phyloP scores from a whole-genome alignment of 805 yeast genomes.

The Nakazawaea sp. region DNA sequence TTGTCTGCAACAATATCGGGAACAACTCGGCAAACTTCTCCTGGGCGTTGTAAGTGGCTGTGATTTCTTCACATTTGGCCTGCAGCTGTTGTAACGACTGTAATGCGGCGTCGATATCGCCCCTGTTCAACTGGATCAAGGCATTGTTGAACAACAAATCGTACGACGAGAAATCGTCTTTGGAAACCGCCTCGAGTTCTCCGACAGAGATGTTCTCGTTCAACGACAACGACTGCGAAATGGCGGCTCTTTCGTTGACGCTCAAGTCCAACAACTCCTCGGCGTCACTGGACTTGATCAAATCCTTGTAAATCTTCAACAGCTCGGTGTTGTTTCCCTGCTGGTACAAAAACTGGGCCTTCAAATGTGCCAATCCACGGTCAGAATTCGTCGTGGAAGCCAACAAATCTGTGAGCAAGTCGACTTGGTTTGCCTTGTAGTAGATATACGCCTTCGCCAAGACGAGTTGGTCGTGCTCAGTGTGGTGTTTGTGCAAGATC shows the following conservation, averaged over 20 bases:
- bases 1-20: constrained; percentile 56
- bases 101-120: constrained; percentile 33
- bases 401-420: constrained; percentile 17
- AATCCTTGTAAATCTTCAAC: constrained; percentile 35
- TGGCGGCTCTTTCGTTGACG: constrained; percentile 64
- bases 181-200: constrained; percentile 9
- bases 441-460: constrained; percentile 53
- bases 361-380: constrained; percentile 39
- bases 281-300: constrained; percentile 26
- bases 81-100: constrained; percentile 38
- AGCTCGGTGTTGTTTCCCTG: constrained; percentile 40
- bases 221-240: constrained; percentile 36
- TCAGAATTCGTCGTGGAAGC: constrained; percentile 10
- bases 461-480: constrained; percentile 28
- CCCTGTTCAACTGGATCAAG: constrained; percentile 36
- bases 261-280: constrained; percentile 45
- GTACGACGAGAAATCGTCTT: constrained; percentile 28
- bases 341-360: constrained; percentile 47
- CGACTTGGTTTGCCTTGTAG: constrained; percentile 39
- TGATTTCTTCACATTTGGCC: constrained; percentile 28
- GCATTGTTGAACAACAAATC: constrained; percentile 60
- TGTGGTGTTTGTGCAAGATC: constrained; percentile 28
- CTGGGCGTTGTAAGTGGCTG: constrained; percentile 32
- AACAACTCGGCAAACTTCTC: constrained; percentile 46
- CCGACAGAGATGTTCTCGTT: constrained; percentile 12